Conservation (phyloP, 345 rosid genomes). For the Camelina sativa region DNA sequence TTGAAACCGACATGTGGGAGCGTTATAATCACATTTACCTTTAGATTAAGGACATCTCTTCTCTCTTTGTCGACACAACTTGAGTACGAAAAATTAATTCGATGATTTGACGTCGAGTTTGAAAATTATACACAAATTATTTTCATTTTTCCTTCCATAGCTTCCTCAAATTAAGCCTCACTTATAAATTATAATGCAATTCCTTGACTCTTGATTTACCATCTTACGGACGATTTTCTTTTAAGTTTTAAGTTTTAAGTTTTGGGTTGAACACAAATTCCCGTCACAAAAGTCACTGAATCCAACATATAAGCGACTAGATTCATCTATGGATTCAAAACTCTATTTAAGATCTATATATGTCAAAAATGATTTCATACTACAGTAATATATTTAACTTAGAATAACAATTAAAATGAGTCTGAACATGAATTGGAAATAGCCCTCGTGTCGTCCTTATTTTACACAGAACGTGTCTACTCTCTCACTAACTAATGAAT, state of each 20-base stretch:
- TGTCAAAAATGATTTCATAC: background rate
- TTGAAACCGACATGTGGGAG: conserved; percentile 19
- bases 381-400: background rate
- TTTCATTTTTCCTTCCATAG: background rate
- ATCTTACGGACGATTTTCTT: background rate
- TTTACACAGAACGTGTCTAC: conserved; percentile 25
- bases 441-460: conserved; percentile 32
- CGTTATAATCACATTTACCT: conserved; percentile 2
- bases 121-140: background rate
- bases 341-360: too few relatives aligned
- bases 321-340: background rate
- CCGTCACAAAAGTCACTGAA: background rate
- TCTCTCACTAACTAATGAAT: conserved; percentile 15
- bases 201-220: background rate
- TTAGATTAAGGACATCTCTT: background rate
- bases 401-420: background rate
- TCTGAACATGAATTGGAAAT: conserved; percentile 4
- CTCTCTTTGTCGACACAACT: conserved; percentile 3
- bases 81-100: background rate
- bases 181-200: background rate
- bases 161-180: background rate
- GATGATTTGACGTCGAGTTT: background rate
- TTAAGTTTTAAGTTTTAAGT: background rate
- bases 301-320: background rate
- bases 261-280: background rate